A percentile compares a stretch with the other conserved stretches of the same genome.
These are phyloP conservation scores for Metschnikowia noctiluminum DNA, from an alignment of 805 yeast genomes.

Conservation along the genomic window DNA sequence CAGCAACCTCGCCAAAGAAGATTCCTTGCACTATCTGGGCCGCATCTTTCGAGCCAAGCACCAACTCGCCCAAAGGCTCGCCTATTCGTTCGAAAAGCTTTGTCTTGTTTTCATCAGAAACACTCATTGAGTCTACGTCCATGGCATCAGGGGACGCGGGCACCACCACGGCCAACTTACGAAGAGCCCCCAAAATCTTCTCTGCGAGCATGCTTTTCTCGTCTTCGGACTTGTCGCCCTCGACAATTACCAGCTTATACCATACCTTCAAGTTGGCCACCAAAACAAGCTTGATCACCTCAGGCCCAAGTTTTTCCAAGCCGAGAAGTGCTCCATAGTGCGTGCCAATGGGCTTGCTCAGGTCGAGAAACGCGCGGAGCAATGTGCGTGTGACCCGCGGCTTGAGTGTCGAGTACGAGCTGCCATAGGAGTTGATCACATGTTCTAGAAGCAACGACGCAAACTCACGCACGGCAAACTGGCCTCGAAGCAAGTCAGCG, in stretches of 20 bases:
- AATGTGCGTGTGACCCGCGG: constrained; percentile 94
- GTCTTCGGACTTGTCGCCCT: constrained; percentile 33
- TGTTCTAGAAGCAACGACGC: constrained; percentile 80
- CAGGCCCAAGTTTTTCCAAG: constrained; percentile 76
- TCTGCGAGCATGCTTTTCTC: constrained; percentile 48
- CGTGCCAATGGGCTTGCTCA: constrained; percentile 80
- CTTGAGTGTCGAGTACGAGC: constrained; percentile 81
- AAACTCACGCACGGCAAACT: constrained; percentile 73
- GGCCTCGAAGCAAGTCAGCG: constrained; percentile 29
- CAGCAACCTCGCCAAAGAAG: constrained; percentile 60
- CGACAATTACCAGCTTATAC: constrained; percentile 57
- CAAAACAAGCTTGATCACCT: constrained; percentile 78
- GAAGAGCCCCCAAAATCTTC: constrained; percentile 53
- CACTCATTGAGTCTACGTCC: constrained; percentile 31
- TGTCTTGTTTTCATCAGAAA: constrained; percentile 29
- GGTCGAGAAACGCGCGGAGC: constrained; percentile 83
- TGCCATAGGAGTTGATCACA: constrained; percentile 76
- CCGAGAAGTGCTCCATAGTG: constrained; percentile 91
- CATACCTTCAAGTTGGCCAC: constrained; percentile 83
- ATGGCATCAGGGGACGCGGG: constrained; percentile 25
- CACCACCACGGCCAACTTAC: constrained; percentile 39
- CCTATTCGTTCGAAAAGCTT: constrained; percentile 63
- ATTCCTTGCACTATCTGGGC: constrained; percentile 57
- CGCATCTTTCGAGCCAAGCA: constrained; percentile 48
- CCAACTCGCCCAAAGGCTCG: constrained; percentile 46